Evolutionary conservation across 2,329 filamentous ascomycete genomes (phyloP).

Genomic region (Trichoderma breve): DNA sequence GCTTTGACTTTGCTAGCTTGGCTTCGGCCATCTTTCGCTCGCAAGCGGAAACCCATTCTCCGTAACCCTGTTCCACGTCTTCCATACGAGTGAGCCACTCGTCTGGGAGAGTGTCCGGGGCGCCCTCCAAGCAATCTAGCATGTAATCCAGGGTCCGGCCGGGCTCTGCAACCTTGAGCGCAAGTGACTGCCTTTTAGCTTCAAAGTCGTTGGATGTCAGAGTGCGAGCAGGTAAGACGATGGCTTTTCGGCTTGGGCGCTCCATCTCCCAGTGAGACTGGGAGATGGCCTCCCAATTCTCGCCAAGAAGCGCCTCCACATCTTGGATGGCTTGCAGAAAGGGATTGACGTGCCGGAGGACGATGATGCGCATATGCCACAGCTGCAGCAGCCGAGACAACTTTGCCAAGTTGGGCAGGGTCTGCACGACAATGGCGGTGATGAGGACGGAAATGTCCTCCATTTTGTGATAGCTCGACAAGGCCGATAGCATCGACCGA

Average conservation of each 20-base stretch:
- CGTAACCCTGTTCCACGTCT: slow-evolving; percentile 71
- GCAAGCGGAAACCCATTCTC: slow-evolving; percentile 75
- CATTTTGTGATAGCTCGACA: slow-evolving; percentile 64
- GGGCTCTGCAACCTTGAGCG: slow-evolving; percentile 65
- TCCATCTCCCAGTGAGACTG: slow-evolving; percentile 21
- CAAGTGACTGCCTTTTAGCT: slow-evolving; percentile 62
- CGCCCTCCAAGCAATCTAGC: slow-evolving; percentile 82
- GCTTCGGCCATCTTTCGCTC: slow-evolving; percentile 70
- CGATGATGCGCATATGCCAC: slow-evolving; percentile 74
- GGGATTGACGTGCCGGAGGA: slow-evolving; percentile 70
- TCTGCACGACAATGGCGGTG: slow-evolving; percentile 86
- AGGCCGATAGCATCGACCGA: slow-evolving; percentile 37
- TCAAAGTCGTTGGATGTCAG: slow-evolving; percentile 49
- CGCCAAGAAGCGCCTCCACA: slow-evolving; percentile 61
- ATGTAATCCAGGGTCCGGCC: slow-evolving; percentile 78
- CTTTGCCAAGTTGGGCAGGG: slow-evolving; percentile 75
- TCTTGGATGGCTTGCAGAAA: slow-evolving; percentile 66
- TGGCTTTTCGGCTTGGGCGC: not conserved
- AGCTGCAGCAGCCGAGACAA: slow-evolving; percentile 69
- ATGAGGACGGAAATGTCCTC: slow-evolving; percentile 89
- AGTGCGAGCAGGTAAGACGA: slow-evolving; percentile 25
- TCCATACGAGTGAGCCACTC: slow-evolving; percentile 87
- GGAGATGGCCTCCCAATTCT: slow-evolving; percentile 64
- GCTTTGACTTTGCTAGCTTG: slow-evolving; percentile 46
- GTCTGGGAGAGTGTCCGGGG: slow-evolving; percentile 79